A percentile compares a stretch with the other conserved stretches of the same genome.
Conservation (phyloP, 179 eudicot genomes). For the Gypsophila paniculata region DNA sequence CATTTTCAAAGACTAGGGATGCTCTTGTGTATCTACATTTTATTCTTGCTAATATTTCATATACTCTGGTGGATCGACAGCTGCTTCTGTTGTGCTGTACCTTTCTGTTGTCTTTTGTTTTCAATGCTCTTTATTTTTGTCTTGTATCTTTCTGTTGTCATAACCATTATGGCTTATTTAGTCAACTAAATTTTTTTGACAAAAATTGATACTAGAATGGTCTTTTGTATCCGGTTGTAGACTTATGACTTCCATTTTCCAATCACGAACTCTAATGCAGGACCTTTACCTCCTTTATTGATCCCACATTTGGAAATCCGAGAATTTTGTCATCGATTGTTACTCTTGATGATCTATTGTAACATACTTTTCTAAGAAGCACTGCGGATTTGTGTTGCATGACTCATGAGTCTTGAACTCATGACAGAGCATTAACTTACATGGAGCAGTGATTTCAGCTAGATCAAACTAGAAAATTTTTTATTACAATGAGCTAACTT, state of each 20-base stretch:
- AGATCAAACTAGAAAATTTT: not conserved
- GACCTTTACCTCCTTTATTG: not conserved
- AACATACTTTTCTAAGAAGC: not conserved
- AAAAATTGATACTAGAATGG: not conserved
- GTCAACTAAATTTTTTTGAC: not conserved
- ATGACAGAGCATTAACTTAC: too few species aligned
- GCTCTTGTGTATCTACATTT: not conserved
- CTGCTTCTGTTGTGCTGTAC: not conserved
- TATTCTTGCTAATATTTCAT: slow-evolving; percentile 1
- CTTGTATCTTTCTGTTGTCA: not conserved
- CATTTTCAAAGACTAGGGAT: slow-evolving; percentile 1
- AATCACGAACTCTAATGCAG: not conserved
- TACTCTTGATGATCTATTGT: not conserved
- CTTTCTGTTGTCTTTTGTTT: not conserved
- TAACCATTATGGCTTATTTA: slow-evolving; percentile 6
- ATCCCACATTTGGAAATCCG: not conserved
- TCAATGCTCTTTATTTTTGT: not conserved
- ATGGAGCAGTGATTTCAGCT: too few species aligned
- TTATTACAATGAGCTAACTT: not conserved
- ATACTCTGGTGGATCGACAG: not conserved
- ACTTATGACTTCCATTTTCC: not conserved
- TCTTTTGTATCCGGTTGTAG: not conserved
- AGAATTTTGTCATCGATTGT: not conserved
- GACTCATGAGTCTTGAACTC: too few species aligned
- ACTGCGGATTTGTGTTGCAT: not conserved